Percentiles rank a stretch among this genome's conserved stretches.
Conservation (phyloP, 192 early-diverging fungal species). For the Dimargaris cristalligena region DNA sequence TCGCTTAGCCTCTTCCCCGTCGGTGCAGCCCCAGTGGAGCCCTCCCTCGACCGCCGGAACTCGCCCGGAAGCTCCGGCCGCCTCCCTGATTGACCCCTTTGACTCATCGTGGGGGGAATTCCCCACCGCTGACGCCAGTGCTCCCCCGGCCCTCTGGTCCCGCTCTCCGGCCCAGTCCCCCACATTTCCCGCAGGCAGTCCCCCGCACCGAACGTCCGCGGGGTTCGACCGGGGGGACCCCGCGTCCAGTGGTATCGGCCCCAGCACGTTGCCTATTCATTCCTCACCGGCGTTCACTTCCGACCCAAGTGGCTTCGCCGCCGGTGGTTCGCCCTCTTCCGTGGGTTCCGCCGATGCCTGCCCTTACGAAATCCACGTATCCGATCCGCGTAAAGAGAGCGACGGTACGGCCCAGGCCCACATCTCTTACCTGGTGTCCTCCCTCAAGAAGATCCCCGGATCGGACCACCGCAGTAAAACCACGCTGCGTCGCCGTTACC, state of each 20-base stretch:
- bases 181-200: neutral
- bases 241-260: neutral
- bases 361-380: conserved; percentile 43
- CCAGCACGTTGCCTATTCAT: neutral
- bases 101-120: no score
- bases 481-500: conserved; percentile 73
- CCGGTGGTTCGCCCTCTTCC: no score
- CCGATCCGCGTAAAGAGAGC: conserved; percentile 73
- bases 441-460: conserved; percentile 19
- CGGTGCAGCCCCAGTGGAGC: no score
- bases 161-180: neutral
- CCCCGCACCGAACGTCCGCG: neutral
- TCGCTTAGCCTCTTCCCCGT: no score
- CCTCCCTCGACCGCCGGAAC: no score
- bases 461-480: conserved; percentile 26
- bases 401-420: conserved; percentile 68
- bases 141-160: no score
- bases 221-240: neutral
- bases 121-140: no score
- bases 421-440: conserved; percentile 70
- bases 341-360: neutral
- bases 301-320: neutral
- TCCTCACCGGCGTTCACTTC: neutral
- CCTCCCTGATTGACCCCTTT: no score
- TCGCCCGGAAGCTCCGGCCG: no score